Conservation (phyloP, 129 eudicot genomes). For the Dittrichia graveolens region DNA sequence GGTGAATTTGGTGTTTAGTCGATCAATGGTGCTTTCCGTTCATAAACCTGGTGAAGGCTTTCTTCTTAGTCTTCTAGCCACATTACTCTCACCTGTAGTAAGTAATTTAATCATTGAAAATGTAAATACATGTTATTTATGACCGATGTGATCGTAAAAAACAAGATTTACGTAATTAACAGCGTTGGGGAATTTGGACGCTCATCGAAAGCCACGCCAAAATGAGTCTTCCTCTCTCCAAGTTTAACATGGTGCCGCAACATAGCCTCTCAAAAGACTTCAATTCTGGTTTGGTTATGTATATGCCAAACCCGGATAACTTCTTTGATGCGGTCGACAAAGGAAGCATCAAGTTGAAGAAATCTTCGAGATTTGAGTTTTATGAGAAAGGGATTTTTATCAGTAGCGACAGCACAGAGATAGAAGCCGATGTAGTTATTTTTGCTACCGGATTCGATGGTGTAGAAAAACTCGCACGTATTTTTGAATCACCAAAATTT, state of each 20-base stretch:
- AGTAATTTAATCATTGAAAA: background rate
- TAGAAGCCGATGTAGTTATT: background rate
- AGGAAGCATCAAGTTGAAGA: slow-evolving; percentile 10
- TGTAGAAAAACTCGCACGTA: background rate
- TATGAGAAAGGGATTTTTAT: slow-evolving; percentile 5
- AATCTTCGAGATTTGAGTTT: background rate
- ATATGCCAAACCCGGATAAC: background rate
- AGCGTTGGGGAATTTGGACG: slow-evolving; percentile 5
- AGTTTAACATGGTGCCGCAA: slow-evolving; percentile 11
- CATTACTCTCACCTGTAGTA: slow-evolving; percentile 9
- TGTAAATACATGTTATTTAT: background rate
- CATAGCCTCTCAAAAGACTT: slow-evolving; percentile 7
- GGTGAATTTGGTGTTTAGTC: background rate
- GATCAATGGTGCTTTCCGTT: background rate
- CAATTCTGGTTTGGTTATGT: background rate
- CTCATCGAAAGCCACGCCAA: background rate
- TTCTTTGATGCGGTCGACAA: background rate
- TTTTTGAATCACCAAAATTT: slow-evolving; percentile 4
- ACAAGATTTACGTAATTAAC: background rate
- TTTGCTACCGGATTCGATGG: slow-evolving; percentile 14
- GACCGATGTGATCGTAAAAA: too few relatives aligned
- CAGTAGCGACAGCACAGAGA: background rate
- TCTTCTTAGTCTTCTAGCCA: background rate
- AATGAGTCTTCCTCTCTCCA: slow-evolving; percentile 5
- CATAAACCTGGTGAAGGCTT: slow-evolving; percentile 16